A percentile compares a stretch with the other conserved stretches of the same genome.
Conservation (phyloP, 768 basidiomycete species). For the Rhodotorula toruloides region DNA sequence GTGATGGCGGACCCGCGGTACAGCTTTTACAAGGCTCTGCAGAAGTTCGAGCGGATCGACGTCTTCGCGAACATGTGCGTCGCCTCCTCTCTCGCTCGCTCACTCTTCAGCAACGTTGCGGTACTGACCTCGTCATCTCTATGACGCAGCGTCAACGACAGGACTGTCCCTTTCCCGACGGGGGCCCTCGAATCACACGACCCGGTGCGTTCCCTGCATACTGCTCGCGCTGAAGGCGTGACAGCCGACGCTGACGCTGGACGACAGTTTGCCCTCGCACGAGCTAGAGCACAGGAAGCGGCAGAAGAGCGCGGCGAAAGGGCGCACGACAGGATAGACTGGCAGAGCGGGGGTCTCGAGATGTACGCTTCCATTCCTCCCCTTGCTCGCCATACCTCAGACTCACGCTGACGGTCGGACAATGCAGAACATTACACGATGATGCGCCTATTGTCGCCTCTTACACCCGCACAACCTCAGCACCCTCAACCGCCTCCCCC, state of each 20-base stretch:
- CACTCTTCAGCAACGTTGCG: background rate
- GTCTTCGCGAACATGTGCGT: constrained; percentile 76
- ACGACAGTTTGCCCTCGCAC: constrained; percentile 23
- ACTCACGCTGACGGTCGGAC: constrained; percentile 46
- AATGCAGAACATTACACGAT: constrained; percentile 49
- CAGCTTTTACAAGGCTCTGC: constrained; percentile 66
- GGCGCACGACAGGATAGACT: constrained; percentile 51
- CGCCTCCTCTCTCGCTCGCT: constrained; percentile 11
- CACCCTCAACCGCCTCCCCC: constrained; percentile 52
- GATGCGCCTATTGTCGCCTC: constrained; percentile 57
- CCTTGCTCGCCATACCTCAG: no score
- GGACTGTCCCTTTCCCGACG: constrained; percentile 75
- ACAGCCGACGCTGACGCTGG: background rate
- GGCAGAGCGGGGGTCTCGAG: constrained; percentile 15
- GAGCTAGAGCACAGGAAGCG: constrained; percentile 22
- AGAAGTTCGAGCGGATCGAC: constrained; percentile 61
- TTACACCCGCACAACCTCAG: background rate
- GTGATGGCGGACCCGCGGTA: constrained; percentile 74
- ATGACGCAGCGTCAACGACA: constrained; percentile 50
- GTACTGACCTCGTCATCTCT: background rate
- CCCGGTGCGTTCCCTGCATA: constrained; percentile 42
- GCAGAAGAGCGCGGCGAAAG: constrained; percentile 56
- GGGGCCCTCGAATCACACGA: constrained; percentile 66
- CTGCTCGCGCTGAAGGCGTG: background rate
- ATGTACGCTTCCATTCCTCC: constrained; percentile 1